phyloP scores from a whole-genome alignment of 768 basidiomycete species.

The Symmetrospora coprosmae region DNA sequence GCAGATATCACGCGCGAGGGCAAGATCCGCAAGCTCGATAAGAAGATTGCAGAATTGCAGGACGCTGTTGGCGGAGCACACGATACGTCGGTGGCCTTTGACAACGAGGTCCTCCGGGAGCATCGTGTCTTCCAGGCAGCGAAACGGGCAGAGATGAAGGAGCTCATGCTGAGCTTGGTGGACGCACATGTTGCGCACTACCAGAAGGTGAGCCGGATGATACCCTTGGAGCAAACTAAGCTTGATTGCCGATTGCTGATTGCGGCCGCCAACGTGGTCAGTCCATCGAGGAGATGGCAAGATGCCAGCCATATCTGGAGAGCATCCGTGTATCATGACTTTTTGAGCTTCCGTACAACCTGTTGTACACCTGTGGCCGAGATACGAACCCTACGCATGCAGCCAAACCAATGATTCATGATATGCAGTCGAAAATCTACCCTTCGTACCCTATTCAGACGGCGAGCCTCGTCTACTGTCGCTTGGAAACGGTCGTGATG shows the following conservation, averaged over 20 bases:
- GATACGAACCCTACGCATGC: too few relatives aligned
- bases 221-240: conserved; percentile 29
- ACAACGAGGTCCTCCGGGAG: conserved; percentile 82
- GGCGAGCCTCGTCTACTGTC: too few relatives aligned
- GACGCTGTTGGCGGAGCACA: conserved; percentile 90
- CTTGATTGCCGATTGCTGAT: conserved; percentile 35
- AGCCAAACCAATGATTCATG: too few relatives aligned
- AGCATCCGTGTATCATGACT: conserved; percentile 15
- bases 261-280: conserved; percentile 19
- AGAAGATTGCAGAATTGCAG: conserved; percentile 93
- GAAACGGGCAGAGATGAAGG: conserved; percentile 94
- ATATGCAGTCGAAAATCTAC: too few relatives aligned
- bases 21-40: conserved; percentile 79
- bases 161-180: conserved; percentile 72
- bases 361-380: too few relatives aligned
- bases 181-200: conserved; percentile 94
- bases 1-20: conserved; percentile 85
- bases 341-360: too few relatives aligned
- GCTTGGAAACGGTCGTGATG: neutral
- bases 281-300: conserved; percentile 19
- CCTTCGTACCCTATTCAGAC: too few relatives aligned
- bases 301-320: conserved; percentile 19
- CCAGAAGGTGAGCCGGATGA: conserved; percentile 24
- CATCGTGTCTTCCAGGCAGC: conserved; percentile 76
- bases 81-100: conserved; percentile 91